These are phyloP conservation scores for Lycium barbarum DNA, from an alignment of 257 asterid genomes.

Conservation along the genomic window DNA sequence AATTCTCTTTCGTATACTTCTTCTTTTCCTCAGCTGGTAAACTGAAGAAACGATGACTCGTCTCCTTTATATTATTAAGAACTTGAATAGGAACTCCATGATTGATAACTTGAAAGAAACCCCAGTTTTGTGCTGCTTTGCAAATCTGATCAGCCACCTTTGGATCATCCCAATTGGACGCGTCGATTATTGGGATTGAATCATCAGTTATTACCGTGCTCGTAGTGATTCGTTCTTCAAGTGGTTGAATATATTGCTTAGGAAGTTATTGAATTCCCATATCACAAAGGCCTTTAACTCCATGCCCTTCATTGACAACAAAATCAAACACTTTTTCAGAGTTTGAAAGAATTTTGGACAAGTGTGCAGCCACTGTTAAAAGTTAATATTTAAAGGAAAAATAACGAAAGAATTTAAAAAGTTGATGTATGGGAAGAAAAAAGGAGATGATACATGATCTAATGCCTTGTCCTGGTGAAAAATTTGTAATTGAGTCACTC, in stretches of 20 bases:
- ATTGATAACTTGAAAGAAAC: constrained; percentile 45
- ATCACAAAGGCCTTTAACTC: constrained; percentile 40
- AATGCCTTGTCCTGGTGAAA: background rate
- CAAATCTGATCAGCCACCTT: constrained; percentile 34
- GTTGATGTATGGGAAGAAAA: background rate
- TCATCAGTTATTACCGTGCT: constrained; percentile 10
- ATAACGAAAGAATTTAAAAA: no score
- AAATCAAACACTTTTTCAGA: constrained; percentile 18
- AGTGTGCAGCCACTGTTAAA: no score
- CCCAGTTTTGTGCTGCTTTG: constrained; percentile 40
- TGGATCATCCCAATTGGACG: constrained; percentile 38
- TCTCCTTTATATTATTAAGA: constrained; percentile 39
- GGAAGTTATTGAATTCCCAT: constrained; percentile 14
- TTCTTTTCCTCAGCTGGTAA: constrained; percentile 39
- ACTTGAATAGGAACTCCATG: constrained; percentile 40
- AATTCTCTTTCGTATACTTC: constrained; percentile 36
- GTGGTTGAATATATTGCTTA: constrained; percentile 38
- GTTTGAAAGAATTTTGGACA: background rate
- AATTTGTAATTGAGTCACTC: background rate
- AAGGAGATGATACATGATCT: background rate
- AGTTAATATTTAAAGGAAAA: no score
- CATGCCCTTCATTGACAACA: constrained; percentile 37
- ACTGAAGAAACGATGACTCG: constrained; percentile 36
- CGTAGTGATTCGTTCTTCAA: constrained; percentile 26
- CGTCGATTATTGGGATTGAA: constrained; percentile 39